Conservation (phyloP, 768 basidiomycete species). For the Lactarius evosmus region DNA sequence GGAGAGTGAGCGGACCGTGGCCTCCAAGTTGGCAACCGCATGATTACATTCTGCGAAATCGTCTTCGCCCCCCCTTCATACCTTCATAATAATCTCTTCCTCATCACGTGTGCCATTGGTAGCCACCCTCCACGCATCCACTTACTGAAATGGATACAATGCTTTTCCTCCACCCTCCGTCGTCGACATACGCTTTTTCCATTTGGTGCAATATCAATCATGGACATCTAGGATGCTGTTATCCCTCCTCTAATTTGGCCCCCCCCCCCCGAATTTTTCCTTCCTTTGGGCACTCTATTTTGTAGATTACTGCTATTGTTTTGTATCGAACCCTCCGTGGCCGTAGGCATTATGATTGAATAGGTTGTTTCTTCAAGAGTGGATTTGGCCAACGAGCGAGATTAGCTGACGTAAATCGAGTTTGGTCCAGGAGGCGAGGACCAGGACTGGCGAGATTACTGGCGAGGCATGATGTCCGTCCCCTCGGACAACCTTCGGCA, state of each 20-base stretch:
- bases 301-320: constrained; percentile 26
- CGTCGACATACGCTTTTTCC: constrained; percentile 28
- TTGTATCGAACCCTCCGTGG: constrained; percentile 23
- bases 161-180: constrained; percentile 5
- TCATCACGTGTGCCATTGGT: not conserved
- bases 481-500: not conserved
- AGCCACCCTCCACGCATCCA: not conserved
- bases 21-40: constrained; percentile 81
- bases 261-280: constrained; percentile 14
- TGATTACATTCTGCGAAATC: constrained; percentile 35
- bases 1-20: constrained; percentile 84
- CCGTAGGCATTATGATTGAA: not conserved
- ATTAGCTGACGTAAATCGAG: not conserved
- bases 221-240: constrained; percentile 27
- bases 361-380: not conserved
- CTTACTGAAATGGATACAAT: constrained; percentile 8
- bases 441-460: not conserved
- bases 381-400: not conserved
- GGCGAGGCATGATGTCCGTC: not conserved
- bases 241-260: constrained; percentile 14
- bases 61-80: constrained; percentile 13
- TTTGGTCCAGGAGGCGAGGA: not conserved
- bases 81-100: no score
- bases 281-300: constrained; percentile 11
- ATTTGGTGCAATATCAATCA: constrained; percentile 31